Conservation (phyloP, 352 stramenopile species). For the Elongisporangium senticosum region DNA sequence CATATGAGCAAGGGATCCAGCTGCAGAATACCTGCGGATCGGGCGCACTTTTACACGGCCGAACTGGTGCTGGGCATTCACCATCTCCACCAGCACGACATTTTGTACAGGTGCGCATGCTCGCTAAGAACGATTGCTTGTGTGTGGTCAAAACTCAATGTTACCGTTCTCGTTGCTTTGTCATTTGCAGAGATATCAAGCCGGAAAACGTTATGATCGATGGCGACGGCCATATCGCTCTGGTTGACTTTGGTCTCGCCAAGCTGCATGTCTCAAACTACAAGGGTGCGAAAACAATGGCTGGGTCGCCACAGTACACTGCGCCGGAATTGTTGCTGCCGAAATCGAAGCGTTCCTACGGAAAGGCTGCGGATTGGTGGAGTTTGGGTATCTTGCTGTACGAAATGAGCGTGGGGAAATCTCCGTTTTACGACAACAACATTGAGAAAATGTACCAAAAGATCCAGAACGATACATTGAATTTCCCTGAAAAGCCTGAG, state of each 20-base stretch:
- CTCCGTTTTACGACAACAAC: slow-evolving; percentile 92
- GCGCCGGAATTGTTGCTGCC: slow-evolving; percentile 77
- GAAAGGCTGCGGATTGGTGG: slow-evolving; percentile 87
- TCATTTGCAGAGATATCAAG: slow-evolving; percentile 87
- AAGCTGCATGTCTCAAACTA: slow-evolving; percentile 91
- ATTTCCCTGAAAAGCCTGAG: slow-evolving; percentile 70
- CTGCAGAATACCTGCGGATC: slow-evolving; percentile 73
- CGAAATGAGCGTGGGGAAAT: slow-evolving; percentile 92
- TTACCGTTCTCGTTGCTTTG: not conserved
- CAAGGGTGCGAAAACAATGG: slow-evolving; percentile 86
- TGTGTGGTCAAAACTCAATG: not conserved
- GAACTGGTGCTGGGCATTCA: slow-evolving; percentile 91
- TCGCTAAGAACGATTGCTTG: not conserved
- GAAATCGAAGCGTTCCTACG: slow-evolving; percentile 84
- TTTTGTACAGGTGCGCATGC: slow-evolving; percentile 82
- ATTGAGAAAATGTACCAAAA: slow-evolving; percentile 93
- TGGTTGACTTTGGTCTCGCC: slow-evolving; percentile 93
- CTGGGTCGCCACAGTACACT: slow-evolving; percentile 84
- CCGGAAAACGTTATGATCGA: slow-evolving; percentile 96
- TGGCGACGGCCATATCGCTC: slow-evolving; percentile 91
- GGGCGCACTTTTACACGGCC: slow-evolving; percentile 90
- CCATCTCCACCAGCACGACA: slow-evolving; percentile 91
- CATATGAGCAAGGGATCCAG: slow-evolving; percentile 88
- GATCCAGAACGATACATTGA: slow-evolving; percentile 84
- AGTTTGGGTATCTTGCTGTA: slow-evolving; percentile 89